A percentile compares a stretch with the other conserved stretches of the same genome.
Evolutionary conservation across 805 yeast species (phyloP).

Genomic region (Monosporozyma siamensis): DNA sequence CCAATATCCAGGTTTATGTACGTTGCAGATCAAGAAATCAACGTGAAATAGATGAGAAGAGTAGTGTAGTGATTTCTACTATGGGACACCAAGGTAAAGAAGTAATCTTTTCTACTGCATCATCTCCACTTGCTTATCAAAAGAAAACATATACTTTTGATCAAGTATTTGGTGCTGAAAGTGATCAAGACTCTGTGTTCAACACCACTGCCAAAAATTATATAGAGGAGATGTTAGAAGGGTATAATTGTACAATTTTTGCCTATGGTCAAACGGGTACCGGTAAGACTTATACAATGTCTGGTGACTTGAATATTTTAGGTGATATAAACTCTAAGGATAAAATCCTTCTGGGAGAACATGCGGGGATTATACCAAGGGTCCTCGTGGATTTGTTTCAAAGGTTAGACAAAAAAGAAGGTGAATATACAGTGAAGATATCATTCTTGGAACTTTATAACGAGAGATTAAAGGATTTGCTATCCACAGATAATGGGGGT

Average conservation of each 20-base stretch:
- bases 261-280: conserved; percentile 90
- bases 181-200: conserved; percentile 61
- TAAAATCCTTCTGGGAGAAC: conserved; percentile 28
- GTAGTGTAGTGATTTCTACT: conserved; percentile 47
- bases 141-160: conserved; percentile 59
- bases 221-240: conserved; percentile 54
- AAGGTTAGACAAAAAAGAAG: conserved; percentile 31
- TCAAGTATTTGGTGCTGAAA: conserved; percentile 70
- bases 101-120: conserved; percentile 28
- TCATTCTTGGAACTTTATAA: conserved; percentile 77
- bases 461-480: conserved; percentile 66
- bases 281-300: conserved; percentile 70
- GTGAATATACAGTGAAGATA: conserved; percentile 55
- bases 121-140: conserved; percentile 13
- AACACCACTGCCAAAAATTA: conserved; percentile 52
- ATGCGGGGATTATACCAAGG: conserved; percentile 59
- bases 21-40: conserved; percentile 49
- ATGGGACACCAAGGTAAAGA: conserved; percentile 38
- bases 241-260: conserved; percentile 69
- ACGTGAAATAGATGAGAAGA: conserved; percentile 44
- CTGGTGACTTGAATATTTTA: conserved; percentile 51
- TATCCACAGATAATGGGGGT: conserved; percentile 36
- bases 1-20: conserved; percentile 46
- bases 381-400: conserved; percentile 48
- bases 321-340: conserved; percentile 23